These are phyloP conservation scores for Capronia epimyces DNA, from an alignment of 2,329 filamentous ascomycete species.

Conservation along the genomic window DNA sequence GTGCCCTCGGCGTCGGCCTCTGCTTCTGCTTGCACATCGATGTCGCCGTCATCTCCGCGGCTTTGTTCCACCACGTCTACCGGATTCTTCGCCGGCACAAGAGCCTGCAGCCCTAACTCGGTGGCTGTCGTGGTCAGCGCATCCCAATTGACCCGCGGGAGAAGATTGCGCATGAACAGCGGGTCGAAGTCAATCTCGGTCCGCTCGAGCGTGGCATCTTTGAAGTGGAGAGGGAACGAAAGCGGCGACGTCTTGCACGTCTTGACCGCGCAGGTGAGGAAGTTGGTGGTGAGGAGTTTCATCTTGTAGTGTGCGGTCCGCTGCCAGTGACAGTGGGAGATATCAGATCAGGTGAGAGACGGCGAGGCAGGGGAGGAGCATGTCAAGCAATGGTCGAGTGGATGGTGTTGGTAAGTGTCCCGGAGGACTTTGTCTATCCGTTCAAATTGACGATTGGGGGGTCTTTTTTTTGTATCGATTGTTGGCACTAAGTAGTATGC, in stretches of 20 bases:
- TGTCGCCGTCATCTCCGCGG: background rate
- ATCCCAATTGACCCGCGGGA: conserved; percentile 83
- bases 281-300: conserved; percentile 95
- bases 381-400: no score
- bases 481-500: no score
- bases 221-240: conserved; percentile 87
- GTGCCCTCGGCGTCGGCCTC: conserved; percentile 11
- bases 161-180: conserved; percentile 73
- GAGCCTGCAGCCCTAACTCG: conserved; percentile 55
- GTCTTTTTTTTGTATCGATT: no score
- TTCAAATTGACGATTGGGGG: no score
- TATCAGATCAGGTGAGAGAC: no score
- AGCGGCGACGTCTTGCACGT: conserved; percentile 74
- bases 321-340: background rate
- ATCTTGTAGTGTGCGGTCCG: conserved; percentile 46
- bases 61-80: conserved; percentile 22
- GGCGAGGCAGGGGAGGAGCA: no score
- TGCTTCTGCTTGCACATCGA: conserved; percentile 8
- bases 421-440: no score
- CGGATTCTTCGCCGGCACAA: conserved; percentile 32
- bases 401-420: no score
- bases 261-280: conserved; percentile 93
- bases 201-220: conserved; percentile 83
- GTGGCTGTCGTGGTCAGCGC: conserved; percentile 68
- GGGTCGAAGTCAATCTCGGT: conserved; percentile 76